Evolutionary conservation across 345 rosid genomes (phyloP).

Genomic region (Melaleuca alternifolia): DNA sequence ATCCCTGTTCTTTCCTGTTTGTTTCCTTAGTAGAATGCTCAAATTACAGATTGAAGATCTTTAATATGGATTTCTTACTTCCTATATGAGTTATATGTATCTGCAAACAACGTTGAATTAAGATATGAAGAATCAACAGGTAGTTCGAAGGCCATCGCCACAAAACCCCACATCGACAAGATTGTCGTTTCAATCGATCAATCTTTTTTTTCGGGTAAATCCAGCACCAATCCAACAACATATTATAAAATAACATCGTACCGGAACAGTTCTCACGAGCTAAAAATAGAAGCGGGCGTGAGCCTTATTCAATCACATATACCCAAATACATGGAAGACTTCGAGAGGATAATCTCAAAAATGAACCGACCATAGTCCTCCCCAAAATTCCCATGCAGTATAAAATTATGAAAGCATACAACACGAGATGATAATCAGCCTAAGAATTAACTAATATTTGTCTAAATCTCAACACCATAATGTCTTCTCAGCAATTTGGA

Average conservation of each 20-base stretch:
- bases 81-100: not conserved
- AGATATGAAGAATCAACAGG: not conserved
- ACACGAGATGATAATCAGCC: not conserved
- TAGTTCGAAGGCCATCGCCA: not conserved
- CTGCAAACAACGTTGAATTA: not conserved
- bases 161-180: not conserved
- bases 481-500: not conserved
- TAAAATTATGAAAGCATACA: not conserved
- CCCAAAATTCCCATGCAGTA: not conserved
- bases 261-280: not conserved
- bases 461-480: not conserved
- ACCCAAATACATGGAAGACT: not conserved
- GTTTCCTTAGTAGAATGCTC: not conserved
- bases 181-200: not conserved
- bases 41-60: not conserved
- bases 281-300: not conserved
- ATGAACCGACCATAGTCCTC: not conserved
- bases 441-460: not conserved
- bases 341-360: not conserved
- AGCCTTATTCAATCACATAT: not conserved
- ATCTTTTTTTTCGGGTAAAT: not conserved
- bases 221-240: not conserved
- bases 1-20: not conserved
- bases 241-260: not conserved
- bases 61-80: not conserved